These are phyloP conservation scores for Paramicrosporidium saccamoebae DNA, from an alignment of 371 early-diverging fungal genomes.

Conservation along the genomic window DNA sequence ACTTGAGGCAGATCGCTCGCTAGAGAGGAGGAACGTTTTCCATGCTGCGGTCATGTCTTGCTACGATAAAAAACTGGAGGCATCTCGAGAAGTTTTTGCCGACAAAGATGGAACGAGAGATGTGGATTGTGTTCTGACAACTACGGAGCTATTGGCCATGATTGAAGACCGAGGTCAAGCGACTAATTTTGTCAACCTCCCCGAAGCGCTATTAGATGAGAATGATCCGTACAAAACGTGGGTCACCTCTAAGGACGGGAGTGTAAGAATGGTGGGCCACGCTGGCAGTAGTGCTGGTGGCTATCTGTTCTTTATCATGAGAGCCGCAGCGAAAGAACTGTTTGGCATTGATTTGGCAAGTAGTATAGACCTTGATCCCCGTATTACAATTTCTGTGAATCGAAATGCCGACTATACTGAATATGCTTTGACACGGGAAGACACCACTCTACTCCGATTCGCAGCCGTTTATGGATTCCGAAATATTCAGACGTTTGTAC, in stretches of 20 bases:
- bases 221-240: no score
- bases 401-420: slow-evolving; percentile 54
- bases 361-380: no score
- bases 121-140: slow-evolving; percentile 78
- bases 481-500: slow-evolving; percentile 76
- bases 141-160: slow-evolving; percentile 47
- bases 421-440: slow-evolving; percentile 12
- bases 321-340: slow-evolving; percentile 33
- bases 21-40: slow-evolving; percentile 37
- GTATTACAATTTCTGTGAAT: no score
- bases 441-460: slow-evolving; percentile 21
- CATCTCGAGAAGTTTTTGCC: slow-evolving; percentile 43
- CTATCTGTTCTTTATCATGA: slow-evolving; percentile 44
- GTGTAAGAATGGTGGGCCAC: slow-evolving; percentile 8
- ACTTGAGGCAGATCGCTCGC: slow-evolving; percentile 12
- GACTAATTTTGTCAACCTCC: slow-evolving; percentile 6
- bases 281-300: slow-evolving; percentile 66
- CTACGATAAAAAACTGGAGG: slow-evolving; percentile 90
- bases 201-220: slow-evolving; percentile 14
- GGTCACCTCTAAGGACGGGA: no score
- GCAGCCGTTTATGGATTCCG: slow-evolving; percentile 75
- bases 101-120: slow-evolving; percentile 40
- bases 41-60: slow-evolving; percentile 87
- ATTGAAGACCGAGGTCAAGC: slow-evolving; percentile 22
- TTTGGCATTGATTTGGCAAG: slow-evolving; percentile 19